Evolutionary conservation across 2,329 filamentous ascomycete species (phyloP).

Genomic region (Akanthomyces uredinophilus): DNA sequence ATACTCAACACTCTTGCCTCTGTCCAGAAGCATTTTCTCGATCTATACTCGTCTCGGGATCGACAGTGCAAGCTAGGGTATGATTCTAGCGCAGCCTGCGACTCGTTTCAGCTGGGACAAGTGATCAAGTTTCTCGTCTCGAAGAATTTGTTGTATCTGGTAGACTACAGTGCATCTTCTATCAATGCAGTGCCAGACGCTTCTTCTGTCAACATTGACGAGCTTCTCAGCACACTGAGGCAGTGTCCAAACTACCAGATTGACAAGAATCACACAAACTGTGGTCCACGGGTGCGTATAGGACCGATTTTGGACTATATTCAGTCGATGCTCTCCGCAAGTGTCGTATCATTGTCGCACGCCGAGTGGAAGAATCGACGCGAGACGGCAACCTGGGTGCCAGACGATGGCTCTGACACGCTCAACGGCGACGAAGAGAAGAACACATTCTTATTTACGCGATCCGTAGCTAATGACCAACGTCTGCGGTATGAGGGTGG

Average conservation of each 20-base stretch:
- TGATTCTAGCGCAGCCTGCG: conserved; percentile 65
- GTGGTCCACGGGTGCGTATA: conserved; percentile 61
- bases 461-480: conserved; percentile 45
- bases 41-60: conserved; percentile 61
- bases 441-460: conserved; percentile 44
- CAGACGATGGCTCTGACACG: conserved; percentile 14
- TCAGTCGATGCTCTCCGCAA: conserved; percentile 48
- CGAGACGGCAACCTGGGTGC: conserved; percentile 37
- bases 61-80: conserved; percentile 70
- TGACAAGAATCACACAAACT: conserved; percentile 68
- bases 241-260: conserved; percentile 70
- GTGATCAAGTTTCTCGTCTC: conserved; percentile 66
- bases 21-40: conserved; percentile 62
- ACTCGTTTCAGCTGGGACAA: conserved; percentile 74
- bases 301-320: conserved; percentile 63
- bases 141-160: conserved; percentile 55
- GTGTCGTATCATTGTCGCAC: conserved; percentile 39
- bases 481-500: conserved; percentile 44
- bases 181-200: conserved; percentile 40
- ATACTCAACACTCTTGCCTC: conserved; percentile 66
- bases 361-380: conserved; percentile 42
- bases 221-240: conserved; percentile 54
- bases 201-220: conserved; percentile 56
- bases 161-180: conserved; percentile 49
- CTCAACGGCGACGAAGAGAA: conserved; percentile 17